phyloP scores from a whole-genome alignment of 177 flowering plant species.

The Vitis hybrid region DNA sequence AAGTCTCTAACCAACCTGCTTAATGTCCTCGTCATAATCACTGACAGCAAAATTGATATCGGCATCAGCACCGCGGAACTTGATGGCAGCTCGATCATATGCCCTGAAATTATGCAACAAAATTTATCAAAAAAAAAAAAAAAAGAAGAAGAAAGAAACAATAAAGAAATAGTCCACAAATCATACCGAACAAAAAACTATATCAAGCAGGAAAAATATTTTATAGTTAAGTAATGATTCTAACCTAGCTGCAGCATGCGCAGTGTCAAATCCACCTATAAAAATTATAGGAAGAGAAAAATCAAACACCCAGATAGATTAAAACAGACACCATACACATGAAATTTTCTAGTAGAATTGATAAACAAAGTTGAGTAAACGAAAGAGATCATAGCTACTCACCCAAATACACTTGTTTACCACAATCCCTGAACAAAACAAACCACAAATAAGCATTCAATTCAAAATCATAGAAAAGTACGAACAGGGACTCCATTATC shows the following conservation, averaged over 20 bases:
- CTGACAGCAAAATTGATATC: constrained; percentile 57
- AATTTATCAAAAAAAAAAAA: not conserved
- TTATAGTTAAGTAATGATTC: not conserved
- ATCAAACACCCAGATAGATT: constrained; percentile 5
- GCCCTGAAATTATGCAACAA: constrained; percentile 35
- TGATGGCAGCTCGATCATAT: constrained; percentile 75
- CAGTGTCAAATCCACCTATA: constrained; percentile 74
- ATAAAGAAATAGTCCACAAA: not conserved
- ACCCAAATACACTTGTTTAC: constrained; percentile 77
- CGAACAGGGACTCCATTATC: not conserved
- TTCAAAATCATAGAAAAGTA: not conserved
- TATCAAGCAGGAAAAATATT: not conserved
- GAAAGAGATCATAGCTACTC: constrained; percentile 8
- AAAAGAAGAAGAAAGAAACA: not conserved
- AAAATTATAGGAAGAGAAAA: not conserved
- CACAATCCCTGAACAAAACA: constrained; percentile 60
- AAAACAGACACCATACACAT: not conserved
- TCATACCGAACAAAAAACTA: not conserved
- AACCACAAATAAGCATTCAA: not conserved
- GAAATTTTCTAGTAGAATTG: no score
- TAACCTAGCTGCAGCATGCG: constrained; percentile 76
- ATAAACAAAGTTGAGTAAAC: not conserved
- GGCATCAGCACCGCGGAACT: constrained; percentile 69
- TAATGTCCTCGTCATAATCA: constrained; percentile 64
- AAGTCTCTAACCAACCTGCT: constrained; percentile 33